Conservation (phyloP, 805 yeast species). For the Candida schatavii region DNA sequence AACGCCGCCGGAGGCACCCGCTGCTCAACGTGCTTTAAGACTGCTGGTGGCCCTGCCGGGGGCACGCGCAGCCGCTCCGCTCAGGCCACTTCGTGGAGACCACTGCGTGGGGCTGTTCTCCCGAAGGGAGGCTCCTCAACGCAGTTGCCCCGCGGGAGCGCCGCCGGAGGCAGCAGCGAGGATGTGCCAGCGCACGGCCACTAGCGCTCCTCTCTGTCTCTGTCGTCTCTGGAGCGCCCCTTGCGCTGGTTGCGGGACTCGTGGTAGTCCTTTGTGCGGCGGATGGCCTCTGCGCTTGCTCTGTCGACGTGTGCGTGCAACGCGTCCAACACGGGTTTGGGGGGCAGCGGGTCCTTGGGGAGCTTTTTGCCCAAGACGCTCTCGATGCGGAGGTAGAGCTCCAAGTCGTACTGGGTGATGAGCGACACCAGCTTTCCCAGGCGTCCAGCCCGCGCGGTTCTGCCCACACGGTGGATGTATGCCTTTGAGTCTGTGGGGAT, state of each 20-base stretch:
- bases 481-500: conserved; percentile 84
- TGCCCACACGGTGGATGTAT: conserved; percentile 85
- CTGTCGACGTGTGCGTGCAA: conserved; percentile 85
- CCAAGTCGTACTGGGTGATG: conserved; percentile 93
- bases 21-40: no score
- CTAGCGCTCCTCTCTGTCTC: conserved; percentile 33
- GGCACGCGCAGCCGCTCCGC: not conserved
- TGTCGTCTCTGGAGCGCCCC: conserved; percentile 23
- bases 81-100: not conserved
- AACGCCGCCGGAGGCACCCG: no score
- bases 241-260: conserved; percentile 25
- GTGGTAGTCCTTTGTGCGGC: conserved; percentile 68
- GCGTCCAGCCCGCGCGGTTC: conserved; percentile 93
- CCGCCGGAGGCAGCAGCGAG: not conserved
- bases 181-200: not conserved
- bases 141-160: not conserved
- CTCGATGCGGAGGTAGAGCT: conserved; percentile 83
- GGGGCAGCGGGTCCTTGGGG: conserved; percentile 74
- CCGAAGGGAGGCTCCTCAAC: not conserved
- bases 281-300: conserved; percentile 87
- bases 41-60: not conserved
- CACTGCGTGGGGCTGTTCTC: not conserved
- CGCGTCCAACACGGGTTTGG: conserved; percentile 71
- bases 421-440: conserved; percentile 84
- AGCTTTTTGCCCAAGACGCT: conserved; percentile 78